Percentiles rank a stretch among this genome's conserved stretches.
Conservation (phyloP, 2,329 filamentous ascomycete genomes). For the Lachnellula arida region DNA sequence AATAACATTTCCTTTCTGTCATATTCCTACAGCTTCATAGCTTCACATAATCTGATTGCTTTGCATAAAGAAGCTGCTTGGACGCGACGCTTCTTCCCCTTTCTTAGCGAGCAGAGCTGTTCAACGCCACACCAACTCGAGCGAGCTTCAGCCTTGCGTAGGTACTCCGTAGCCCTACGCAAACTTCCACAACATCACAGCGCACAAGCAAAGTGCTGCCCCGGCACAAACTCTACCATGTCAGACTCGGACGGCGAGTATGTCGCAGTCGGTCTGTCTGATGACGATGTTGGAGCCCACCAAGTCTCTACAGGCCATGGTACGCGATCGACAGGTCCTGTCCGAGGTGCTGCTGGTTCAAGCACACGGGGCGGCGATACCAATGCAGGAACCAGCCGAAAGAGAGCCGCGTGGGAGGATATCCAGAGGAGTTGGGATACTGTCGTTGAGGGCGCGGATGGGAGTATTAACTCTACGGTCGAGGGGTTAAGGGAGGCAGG, state of each 20-base stretch:
- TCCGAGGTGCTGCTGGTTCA: conserved; percentile 22
- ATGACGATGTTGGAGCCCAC: conserved; percentile 52
- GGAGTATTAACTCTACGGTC: conserved; percentile 66
- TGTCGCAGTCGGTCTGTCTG: conserved; percentile 57
- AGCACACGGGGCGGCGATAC: conserved; percentile 28
- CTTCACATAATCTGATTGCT: no score
- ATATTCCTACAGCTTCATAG: no score
- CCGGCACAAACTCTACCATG: conserved; percentile 41
- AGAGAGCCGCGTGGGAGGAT: conserved; percentile 60
- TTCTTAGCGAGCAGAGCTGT: no score
- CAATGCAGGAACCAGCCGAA: conserved; percentile 32
- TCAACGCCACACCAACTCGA: no score
- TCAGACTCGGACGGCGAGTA: conserved; percentile 71
- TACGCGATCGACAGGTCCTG: conserved; percentile 29
- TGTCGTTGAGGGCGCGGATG: conserved; percentile 74
- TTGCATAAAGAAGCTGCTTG: no score
- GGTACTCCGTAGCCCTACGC: neutral
- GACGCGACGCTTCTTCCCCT: no score
- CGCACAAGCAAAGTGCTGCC: neutral
- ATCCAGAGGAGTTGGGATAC: conserved; percentile 67
- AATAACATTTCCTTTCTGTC: no score
- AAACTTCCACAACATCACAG: neutral
- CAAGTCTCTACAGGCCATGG: conserved; percentile 24
- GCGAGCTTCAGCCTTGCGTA: conserved; percentile 3
- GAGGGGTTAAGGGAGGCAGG: conserved; percentile 74